These are phyloP conservation scores for Gastrodia elata DNA, from an alignment of 106 monocot genomes.

Conservation along the genomic window DNA sequence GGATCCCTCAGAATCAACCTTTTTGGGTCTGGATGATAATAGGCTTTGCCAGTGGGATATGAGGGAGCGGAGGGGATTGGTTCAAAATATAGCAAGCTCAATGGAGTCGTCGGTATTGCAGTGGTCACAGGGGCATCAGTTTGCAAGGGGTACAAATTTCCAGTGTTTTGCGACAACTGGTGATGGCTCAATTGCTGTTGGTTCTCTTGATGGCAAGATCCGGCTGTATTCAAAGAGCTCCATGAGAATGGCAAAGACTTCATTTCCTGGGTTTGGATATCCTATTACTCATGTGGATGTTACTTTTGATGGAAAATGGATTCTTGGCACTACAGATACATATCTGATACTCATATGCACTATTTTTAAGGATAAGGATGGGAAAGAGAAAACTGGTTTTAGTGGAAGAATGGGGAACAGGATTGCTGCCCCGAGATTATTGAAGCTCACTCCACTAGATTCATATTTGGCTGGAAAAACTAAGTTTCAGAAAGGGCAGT, in stretches of 20 bases:
- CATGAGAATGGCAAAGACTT: constrained; percentile 95
- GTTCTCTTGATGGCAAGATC: constrained; percentile 85
- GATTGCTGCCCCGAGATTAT: constrained; percentile 80
- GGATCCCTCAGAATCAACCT: constrained; percentile 70
- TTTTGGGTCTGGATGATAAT: constrained; percentile 80
- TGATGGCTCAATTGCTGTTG: constrained; percentile 82
- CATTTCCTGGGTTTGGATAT: constrained; percentile 81
- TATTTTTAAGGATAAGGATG: constrained; percentile 81
- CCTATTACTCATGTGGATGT: constrained; percentile 89
- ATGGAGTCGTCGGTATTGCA: constrained; percentile 46
- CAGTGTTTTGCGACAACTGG: constrained; percentile 86
- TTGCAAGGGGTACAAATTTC: constrained; percentile 83
- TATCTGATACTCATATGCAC: constrained; percentile 80
- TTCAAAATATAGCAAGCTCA: constrained; percentile 56
- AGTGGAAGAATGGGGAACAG: constrained; percentile 83
- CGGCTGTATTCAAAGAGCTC: constrained; percentile 76
- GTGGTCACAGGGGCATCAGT: constrained; percentile 87
- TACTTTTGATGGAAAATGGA: constrained; percentile 93
- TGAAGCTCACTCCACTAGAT: constrained; percentile 89
- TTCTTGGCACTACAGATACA: constrained; percentile 77
- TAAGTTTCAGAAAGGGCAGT: constrained; percentile 79
- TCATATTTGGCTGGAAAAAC: constrained; percentile 70
- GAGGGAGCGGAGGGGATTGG: constrained; percentile 61
- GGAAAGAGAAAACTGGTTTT: constrained; percentile 88
- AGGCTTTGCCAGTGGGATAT: constrained; percentile 84